phyloP scores from a whole-genome alignment of 148 eudicot species.

The Selenicereus undatus region DNA sequence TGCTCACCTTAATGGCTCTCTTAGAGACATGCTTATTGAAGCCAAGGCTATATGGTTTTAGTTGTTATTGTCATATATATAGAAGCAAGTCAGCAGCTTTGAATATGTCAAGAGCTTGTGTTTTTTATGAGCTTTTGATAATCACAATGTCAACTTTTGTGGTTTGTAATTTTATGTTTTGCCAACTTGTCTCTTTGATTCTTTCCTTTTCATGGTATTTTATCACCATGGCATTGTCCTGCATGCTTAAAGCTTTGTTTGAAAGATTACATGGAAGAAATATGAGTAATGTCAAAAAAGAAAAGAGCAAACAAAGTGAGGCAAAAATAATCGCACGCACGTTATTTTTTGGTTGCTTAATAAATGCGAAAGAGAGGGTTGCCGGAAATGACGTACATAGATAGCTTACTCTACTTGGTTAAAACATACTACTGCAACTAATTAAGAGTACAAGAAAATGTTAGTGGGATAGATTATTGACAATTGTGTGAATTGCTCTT shows the following conservation, averaged over 20 bases:
- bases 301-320: neutral
- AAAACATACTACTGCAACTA: too few relatives aligned
- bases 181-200: neutral
- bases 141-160: slow-evolving; percentile 12
- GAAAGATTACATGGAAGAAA: too few relatives aligned
- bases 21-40: slow-evolving; percentile 28
- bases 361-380: too few relatives aligned
- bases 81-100: neutral
- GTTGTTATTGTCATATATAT: neutral
- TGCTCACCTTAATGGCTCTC: slow-evolving; percentile 33
- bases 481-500: too few relatives aligned
- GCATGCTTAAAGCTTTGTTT: neutral
- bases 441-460: too few relatives aligned
- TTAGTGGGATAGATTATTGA: too few relatives aligned
- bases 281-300: neutral
- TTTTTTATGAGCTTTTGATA: slow-evolving; percentile 27
- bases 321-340: too few relatives aligned
- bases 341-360: too few relatives aligned
- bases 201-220: neutral
- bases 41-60: slow-evolving; percentile 37
- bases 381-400: too few relatives aligned
- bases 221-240: neutral
- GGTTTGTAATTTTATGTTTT: slow-evolving; percentile 2
- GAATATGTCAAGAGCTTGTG: slow-evolving; percentile 23
- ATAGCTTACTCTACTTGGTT: too few relatives aligned